phyloP scores from a whole-genome alignment of 2,329 filamentous ascomycete species.

The Colletotrichum scovillei region DNA sequence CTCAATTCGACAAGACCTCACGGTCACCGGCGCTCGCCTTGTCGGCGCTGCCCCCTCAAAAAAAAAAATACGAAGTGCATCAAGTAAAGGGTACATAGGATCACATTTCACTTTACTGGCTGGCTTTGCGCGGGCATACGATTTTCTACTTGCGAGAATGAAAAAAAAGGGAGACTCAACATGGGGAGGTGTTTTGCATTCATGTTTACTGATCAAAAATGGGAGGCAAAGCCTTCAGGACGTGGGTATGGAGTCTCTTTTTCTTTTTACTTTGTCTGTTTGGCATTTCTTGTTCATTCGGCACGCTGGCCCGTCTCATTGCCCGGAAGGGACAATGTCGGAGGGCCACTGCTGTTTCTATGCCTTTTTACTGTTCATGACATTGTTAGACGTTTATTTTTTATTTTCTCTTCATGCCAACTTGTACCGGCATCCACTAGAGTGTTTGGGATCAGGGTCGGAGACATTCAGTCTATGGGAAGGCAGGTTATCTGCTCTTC shows the following conservation, averaged over 20 bases:
- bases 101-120: constrained; percentile 43
- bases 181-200: constrained; percentile 52
- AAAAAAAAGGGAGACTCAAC: constrained; percentile 42
- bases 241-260: constrained; percentile 32
- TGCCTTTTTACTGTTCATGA: constrained; percentile 20
- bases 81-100: constrained; percentile 22
- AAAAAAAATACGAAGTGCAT: constrained; percentile 2
- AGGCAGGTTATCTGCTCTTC: constrained; percentile 6
- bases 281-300: constrained; percentile 15
- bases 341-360: not conserved
- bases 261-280: constrained; percentile 25
- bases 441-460: constrained; percentile 19
- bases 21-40: not conserved
- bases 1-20: not conserved
- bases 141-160: constrained; percentile 27
- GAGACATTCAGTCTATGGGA: not conserved
- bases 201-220: constrained; percentile 50
- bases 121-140: constrained; percentile 40
- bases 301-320: constrained; percentile 16
- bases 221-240: constrained; percentile 32
- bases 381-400: constrained; percentile 36
- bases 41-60: not conserved
- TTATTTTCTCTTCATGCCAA: constrained; percentile 31
- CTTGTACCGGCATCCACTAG: constrained; percentile 21
- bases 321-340: constrained; percentile 16